phyloP scores from a whole-genome alignment of 169 alveolate genomes.

The Plasmodium inui region DNA sequence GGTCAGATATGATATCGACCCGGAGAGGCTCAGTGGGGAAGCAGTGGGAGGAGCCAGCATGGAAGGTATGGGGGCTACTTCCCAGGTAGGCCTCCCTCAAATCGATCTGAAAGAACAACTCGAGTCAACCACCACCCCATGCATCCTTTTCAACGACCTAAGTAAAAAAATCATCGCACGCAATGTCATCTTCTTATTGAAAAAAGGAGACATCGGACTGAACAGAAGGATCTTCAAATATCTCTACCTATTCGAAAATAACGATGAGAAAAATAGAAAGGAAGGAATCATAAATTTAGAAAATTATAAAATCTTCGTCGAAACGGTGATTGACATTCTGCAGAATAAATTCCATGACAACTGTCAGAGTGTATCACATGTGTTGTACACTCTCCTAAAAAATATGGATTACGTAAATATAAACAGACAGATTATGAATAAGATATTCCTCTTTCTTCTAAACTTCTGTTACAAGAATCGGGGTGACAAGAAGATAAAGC shows the following conservation, averaged over 20 bases:
- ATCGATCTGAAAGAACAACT: neutral
- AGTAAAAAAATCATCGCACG: conserved; percentile 51
- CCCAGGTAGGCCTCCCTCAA: neutral
- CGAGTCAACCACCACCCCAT: neutral
- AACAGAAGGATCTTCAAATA: conserved; percentile 51
- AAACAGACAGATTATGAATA: conserved; percentile 30
- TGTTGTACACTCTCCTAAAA: conserved; percentile 25
- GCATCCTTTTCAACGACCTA: conserved; percentile 15
- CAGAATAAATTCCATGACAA: conserved; percentile 48
- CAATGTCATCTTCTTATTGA: conserved; percentile 37
- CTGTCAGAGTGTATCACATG: neutral
- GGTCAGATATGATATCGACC: neutral
- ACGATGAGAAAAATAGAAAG: conserved; percentile 30
- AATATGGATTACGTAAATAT: conserved; percentile 25
- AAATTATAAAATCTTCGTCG: conserved; percentile 22
- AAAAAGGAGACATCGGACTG: conserved; percentile 39
- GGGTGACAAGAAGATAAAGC: neutral
- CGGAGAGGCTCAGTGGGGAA: neutral
- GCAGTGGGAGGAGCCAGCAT: neutral
- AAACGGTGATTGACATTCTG: conserved; percentile 28
- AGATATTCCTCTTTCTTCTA: conserved; percentile 13
- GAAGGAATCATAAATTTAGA: conserved; percentile 22
- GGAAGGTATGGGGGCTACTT: neutral
- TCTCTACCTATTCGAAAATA: conserved; percentile 43
- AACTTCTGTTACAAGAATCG: conserved; percentile 51